Base-by-base conservation (phyloP, 169 alveolate genomes). In the Babesia bovis region DNA sequence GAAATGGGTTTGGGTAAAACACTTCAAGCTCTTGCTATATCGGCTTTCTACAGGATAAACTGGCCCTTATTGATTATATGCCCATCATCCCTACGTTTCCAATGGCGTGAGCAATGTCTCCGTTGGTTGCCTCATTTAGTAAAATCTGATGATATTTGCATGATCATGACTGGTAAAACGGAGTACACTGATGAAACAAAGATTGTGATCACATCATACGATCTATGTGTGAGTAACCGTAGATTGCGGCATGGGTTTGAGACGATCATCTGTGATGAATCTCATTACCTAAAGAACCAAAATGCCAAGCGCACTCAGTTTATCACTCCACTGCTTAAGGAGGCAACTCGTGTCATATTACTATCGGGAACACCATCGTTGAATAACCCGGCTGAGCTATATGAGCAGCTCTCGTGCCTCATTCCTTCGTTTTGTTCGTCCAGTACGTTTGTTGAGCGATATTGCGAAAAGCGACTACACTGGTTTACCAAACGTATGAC, bases 1-100 rank as follows among this genome's bases (percentile, higher is more conserved):
- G 98, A 97, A 72, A 97, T 96, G 99, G 99, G 99, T 4, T 96
- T 97, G 17, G 99, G 99, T 35, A 98, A 98, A 84, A 96, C 99
- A 3, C 89, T 95, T 5, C 98, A 96, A 83, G 99, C 99, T 17
- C 88, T 98, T 52, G 95, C 97, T 1, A 66, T 95, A 21, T 91
- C 98, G 26, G 94, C 96, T 63, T 72, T 89, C 50, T 97, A 94
- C 87, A 56, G 81, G 36, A 87, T 85, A 2, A 97, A 95, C 35
- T 96, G 99, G 99, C 99, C 99, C 9, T 90, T 96, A 44, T 82
- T 97, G 51, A 94, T 97, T 41, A 90, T 96, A 9, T 91, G 98
- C 83, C 99, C 99, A 0, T 87, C 98, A 13, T 92, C 98, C 19
- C 82, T 96, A 41, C 84, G 96, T 41, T 93, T 88, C 89, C 96